phyloP scores from a whole-genome alignment of 441 rosid species.

The Pelargonium fulgidum region DNA sequence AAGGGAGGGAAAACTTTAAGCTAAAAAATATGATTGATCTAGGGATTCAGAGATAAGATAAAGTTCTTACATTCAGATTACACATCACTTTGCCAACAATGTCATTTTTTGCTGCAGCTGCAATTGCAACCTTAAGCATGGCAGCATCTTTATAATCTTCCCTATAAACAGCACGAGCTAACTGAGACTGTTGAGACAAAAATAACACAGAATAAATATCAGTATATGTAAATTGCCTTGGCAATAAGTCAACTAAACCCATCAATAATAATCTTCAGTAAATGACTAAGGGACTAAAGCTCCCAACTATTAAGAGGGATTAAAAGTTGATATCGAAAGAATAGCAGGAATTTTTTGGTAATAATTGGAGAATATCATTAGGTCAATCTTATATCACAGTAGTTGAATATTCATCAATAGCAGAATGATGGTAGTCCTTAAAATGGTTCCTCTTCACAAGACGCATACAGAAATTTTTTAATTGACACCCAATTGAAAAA shows the following conservation, averaged over 20 bases:
- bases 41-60: background rate
- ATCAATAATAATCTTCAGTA: background rate
- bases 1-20: slow-evolving; percentile 7
- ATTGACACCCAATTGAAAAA: background rate
- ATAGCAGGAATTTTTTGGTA: too few relatives aligned
- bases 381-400: background rate
- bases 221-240: slow-evolving; percentile 2
- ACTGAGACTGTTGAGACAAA: slow-evolving; percentile 46
- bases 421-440: background rate
- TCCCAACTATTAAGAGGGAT: background rate
- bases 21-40: slow-evolving; percentile 5
- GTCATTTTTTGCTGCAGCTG: slow-evolving; percentile 73
- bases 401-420: background rate
- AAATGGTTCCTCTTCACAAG: background rate
- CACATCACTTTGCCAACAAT: slow-evolving; percentile 73
- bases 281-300: background rate
- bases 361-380: background rate
- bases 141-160: slow-evolving; percentile 87
- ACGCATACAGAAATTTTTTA: background rate
- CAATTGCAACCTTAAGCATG: slow-evolving; percentile 80
- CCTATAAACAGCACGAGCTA: slow-evolving; percentile 43
- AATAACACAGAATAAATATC: background rate
- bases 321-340: background rate
- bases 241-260: background rate
- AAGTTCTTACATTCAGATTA: slow-evolving; percentile 44